Conservation (phyloP, 176 grass and related monocot species). For the Bothriochloa decipiens region DNA sequence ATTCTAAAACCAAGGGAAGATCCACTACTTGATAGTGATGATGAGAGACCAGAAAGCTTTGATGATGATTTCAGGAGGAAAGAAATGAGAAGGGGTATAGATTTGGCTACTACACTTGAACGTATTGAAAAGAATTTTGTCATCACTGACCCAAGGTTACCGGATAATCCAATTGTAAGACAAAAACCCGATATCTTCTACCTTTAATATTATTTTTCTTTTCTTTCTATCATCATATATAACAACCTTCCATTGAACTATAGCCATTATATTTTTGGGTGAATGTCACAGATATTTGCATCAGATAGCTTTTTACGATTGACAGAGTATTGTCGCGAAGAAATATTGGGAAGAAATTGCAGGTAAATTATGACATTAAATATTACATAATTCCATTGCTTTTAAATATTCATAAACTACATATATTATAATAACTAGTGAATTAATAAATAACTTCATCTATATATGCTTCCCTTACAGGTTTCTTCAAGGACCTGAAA, state of each 20-base stretch:
- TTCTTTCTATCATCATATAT: constrained; percentile 4
- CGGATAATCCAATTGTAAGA: constrained; percentile 88
- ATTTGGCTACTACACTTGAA: constrained; percentile 95
- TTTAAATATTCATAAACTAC: constrained; percentile 1
- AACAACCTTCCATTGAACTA: not conserved
- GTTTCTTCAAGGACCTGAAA: constrained; percentile 95
- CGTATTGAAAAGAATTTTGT: constrained; percentile 93
- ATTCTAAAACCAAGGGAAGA: constrained; percentile 67
- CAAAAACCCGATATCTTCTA: not conserved
- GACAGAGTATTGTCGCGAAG: constrained; percentile 81
- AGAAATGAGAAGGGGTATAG: constrained; percentile 98
- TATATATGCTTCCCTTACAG: constrained; percentile 41
- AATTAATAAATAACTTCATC: not conserved
- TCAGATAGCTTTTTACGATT: constrained; percentile 84
- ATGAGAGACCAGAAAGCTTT: constrained; percentile 84
- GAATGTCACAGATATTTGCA: constrained; percentile 77
- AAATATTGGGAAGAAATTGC: constrained; percentile 92
- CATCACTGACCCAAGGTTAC: constrained; percentile 74
- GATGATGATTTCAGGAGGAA: constrained; percentile 73
- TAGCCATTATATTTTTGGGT: not conserved
- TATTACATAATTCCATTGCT: constrained; percentile 7
- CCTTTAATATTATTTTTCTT: not conserved
- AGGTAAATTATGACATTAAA: constrained; percentile 50
- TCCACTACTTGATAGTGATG: constrained; percentile 69
- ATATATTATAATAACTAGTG: not conserved